Evolutionary conservation across 2,329 filamentous ascomycete species (phyloP).

Genomic region (Phialocephala subalpina): DNA sequence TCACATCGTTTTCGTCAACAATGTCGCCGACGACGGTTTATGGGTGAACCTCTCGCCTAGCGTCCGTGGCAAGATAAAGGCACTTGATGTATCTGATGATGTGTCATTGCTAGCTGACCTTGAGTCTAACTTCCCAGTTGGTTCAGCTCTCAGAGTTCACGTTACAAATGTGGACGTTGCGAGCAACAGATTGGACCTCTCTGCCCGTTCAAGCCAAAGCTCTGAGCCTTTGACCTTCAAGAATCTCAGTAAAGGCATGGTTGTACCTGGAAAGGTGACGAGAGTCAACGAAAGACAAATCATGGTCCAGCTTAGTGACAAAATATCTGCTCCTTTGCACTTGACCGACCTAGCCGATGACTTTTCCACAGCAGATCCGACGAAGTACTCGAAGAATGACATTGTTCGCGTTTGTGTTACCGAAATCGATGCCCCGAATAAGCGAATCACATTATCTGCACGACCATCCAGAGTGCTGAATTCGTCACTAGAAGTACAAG

Average conservation of each 20-base stretch:
- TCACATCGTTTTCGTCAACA: slow-evolving; percentile 90
- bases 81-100: slow-evolving; percentile 88
- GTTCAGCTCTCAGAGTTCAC: slow-evolving; percentile 84
- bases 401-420: slow-evolving; percentile 88
- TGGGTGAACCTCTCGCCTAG: slow-evolving; percentile 94
- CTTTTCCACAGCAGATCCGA: slow-evolving; percentile 80
- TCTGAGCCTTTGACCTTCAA: slow-evolving; percentile 70
- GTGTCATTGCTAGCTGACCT: slow-evolving; percentile 80
- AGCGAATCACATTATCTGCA: slow-evolving; percentile 81
- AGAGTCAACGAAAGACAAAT: slow-evolving; percentile 86
- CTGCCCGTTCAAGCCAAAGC: slow-evolving; percentile 70
- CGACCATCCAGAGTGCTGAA: slow-evolving; percentile 90
- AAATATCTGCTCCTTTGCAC: slow-evolving; percentile 80
- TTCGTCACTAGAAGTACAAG: slow-evolving; percentile 81
- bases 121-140: slow-evolving; percentile 82
- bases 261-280: slow-evolving; percentile 84
- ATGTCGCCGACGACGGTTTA: slow-evolving; percentile 77
- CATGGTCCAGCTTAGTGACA: slow-evolving; percentile 84
- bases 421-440: slow-evolving; percentile 82
- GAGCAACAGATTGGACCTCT: slow-evolving; percentile 82
- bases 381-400: slow-evolving; percentile 82
- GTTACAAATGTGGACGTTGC: slow-evolving; percentile 77
- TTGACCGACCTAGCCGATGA: slow-evolving; percentile 87
- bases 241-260: slow-evolving; percentile 78
- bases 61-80: slow-evolving; percentile 82